A percentile compares a stretch with the other conserved stretches of the same genome.
phyloP scores from a whole-genome alignment of 805 yeast genomes.

The Metschnikowia shivogae region DNA sequence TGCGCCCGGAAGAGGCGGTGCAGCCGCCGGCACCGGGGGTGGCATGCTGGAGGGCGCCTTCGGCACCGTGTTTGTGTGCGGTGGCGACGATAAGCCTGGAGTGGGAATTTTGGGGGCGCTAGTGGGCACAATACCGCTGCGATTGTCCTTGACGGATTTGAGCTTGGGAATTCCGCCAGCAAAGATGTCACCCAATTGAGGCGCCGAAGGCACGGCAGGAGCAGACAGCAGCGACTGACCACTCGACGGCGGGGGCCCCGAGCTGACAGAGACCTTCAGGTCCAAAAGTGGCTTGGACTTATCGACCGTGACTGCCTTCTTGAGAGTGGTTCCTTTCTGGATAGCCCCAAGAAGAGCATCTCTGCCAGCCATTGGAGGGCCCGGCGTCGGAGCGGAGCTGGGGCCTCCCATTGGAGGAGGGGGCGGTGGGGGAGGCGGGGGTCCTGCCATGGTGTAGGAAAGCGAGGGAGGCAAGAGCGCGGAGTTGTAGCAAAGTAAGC shows the following conservation, averaged over 20 bases:
- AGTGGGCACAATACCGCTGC: constrained; percentile 32
- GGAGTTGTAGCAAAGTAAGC: not conserved
- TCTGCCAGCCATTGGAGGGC: constrained; percentile 23
- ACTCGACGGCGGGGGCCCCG: constrained; percentile 17
- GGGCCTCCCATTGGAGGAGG: constrained; percentile 25
- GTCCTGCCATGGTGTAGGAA: constrained; percentile 32
- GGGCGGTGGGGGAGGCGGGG: constrained; percentile 37
- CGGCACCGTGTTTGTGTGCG: constrained; percentile 9
- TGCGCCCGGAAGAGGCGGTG: constrained; percentile 20
- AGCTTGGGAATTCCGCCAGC: constrained; percentile 81
- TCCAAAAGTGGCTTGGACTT: constrained; percentile 58
- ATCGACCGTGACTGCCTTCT: constrained; percentile 43
- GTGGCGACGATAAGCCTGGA: constrained; percentile 1
- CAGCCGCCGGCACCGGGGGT: constrained; percentile 13
- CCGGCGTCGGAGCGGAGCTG: constrained; percentile 21
- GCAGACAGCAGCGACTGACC: constrained; percentile 14
- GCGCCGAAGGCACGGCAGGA: constrained; percentile 27
- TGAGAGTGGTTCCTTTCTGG: constrained; percentile 49
- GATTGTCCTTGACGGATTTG: constrained; percentile 37
- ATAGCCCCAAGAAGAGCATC: constrained; percentile 73
- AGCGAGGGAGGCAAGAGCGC: not conserved
- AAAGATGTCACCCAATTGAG: constrained; percentile 62
- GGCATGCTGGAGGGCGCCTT: constrained; percentile 5
- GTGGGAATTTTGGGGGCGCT: constrained; percentile 39
- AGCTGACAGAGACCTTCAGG: constrained; percentile 5